Percentiles rank a stretch among this genome's conserved stretches.
These are phyloP conservation scores for Magnusiomyces paraingens DNA, from an alignment of 1,139 yeast genomes.

Conservation along the genomic window DNA sequence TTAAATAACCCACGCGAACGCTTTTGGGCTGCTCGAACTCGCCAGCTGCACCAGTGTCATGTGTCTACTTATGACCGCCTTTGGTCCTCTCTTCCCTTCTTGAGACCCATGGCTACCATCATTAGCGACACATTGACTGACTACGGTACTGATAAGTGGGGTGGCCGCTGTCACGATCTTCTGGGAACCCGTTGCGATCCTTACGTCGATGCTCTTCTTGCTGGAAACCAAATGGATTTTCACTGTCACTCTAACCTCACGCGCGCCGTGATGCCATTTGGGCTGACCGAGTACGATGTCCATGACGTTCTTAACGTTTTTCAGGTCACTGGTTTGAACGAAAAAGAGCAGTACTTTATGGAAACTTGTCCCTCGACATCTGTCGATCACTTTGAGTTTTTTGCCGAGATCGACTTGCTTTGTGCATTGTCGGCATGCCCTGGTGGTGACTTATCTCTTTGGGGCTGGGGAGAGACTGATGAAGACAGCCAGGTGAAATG, in stretches of 20 bases:
- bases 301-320: slow-evolving; percentile 66
- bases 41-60: slow-evolving; percentile 63
- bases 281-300: slow-evolving; percentile 58
- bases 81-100: slow-evolving; percentile 58
- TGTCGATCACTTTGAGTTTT: slow-evolving; percentile 57
- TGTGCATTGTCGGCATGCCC: slow-evolving; percentile 67
- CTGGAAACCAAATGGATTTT: slow-evolving; percentile 58
- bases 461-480: slow-evolving; percentile 62
- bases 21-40: slow-evolving; percentile 63
- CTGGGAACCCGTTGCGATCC: slow-evolving; percentile 68
- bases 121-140: slow-evolving; percentile 52
- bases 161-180: slow-evolving; percentile 60
- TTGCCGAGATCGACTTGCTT: slow-evolving; percentile 58
- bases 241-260: slow-evolving; percentile 63
- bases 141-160: slow-evolving; percentile 56
- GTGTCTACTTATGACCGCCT: slow-evolving; percentile 55
- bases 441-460: slow-evolving; percentile 60
- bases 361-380: slow-evolving; percentile 58
- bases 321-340: slow-evolving; percentile 62
- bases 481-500: slow-evolving; percentile 44
- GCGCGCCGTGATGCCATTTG: slow-evolving; percentile 52
- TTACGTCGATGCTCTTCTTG: slow-evolving; percentile 55
- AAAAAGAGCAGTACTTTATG: slow-evolving; percentile 62
- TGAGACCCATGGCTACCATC: slow-evolving; percentile 58
- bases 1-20: slow-evolving; percentile 54